These are phyloP conservation scores for Cocos nucifera DNA, from an alignment of 176 grass and related monocot species.

Conservation along the genomic window DNA sequence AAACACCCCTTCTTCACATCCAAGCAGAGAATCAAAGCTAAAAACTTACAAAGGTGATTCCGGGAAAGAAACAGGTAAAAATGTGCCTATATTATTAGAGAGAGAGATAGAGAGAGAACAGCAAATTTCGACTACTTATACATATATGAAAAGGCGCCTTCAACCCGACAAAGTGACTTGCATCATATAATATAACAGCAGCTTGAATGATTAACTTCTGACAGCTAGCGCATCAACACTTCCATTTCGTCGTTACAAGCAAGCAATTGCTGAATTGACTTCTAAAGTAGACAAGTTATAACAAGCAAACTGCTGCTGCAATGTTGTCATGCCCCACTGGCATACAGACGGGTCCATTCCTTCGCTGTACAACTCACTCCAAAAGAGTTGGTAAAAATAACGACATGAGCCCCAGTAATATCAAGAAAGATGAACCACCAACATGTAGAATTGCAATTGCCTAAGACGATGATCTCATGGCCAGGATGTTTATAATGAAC, in stretches of 20 bases:
- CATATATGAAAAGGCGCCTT: too few species aligned
- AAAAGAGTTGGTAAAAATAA: neutral
- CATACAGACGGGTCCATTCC: slow-evolving; percentile 94
- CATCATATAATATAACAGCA: too few species aligned
- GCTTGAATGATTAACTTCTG: too few species aligned
- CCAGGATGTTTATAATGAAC: neutral
- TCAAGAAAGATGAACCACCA: neutral
- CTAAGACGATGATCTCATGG: neutral
- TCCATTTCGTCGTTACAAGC: neutral
- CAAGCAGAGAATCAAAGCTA: too few species aligned
- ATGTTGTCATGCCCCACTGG: slow-evolving; percentile 41
- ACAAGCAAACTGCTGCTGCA: neutral
- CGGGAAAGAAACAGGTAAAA: too few species aligned
- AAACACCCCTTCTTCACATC: too few species aligned
- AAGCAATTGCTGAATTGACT: neutral
- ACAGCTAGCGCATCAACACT: neutral
- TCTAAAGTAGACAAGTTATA: neutral
- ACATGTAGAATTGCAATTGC: neutral
- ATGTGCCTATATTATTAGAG: too few species aligned
- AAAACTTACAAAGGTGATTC: too few species aligned
- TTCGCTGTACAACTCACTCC: slow-evolving; percentile 46
- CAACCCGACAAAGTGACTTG: too few species aligned
- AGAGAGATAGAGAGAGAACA: too few species aligned
- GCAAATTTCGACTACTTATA: too few species aligned
- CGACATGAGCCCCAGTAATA: too few species aligned